A percentile compares a stretch with the other conserved stretches of the same genome.
Evolutionary conservation across 1,139 yeast genomes (phyloP).

Genomic region (Kodamaea suecica): DNA sequence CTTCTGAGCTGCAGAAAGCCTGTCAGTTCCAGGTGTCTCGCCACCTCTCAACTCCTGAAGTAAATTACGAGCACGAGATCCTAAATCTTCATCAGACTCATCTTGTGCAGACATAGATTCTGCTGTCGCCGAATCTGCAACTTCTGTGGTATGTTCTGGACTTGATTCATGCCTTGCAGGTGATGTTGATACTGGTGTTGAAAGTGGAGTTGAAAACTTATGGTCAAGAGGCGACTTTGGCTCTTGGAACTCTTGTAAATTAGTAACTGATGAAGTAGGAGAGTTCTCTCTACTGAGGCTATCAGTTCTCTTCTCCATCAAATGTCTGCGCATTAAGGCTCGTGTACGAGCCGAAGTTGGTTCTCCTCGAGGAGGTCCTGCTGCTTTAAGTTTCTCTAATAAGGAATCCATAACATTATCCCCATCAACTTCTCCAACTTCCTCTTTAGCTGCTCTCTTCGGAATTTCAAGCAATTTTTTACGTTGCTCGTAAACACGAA

Average conservation of each 20-base stretch:
- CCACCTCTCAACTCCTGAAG: conserved; percentile 50
- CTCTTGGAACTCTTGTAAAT: not conserved
- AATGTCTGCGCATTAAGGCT: conserved; percentile 69
- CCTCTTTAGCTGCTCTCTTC: conserved; percentile 22
- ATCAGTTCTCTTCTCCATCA: conserved; percentile 32
- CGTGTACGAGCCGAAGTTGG: conserved; percentile 78
- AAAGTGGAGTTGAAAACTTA: conserved; percentile 2
- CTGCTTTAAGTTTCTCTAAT: conserved; percentile 68
- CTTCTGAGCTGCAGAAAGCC: conserved; percentile 33
- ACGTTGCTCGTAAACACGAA: conserved; percentile 70
- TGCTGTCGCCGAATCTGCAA: not conserved
- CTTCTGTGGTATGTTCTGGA: conserved; percentile 1
- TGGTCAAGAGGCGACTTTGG: conserved; percentile 4
- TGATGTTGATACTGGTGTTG: conserved; percentile 3
- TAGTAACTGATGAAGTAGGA: not conserved
- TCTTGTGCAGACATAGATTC: not conserved
- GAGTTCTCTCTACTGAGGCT: conserved; percentile 1
- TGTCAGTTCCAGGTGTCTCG: conserved; percentile 17
- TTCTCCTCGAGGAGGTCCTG: conserved; percentile 70
- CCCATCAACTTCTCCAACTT: conserved; percentile 28
- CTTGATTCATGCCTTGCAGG: conserved; percentile 4
- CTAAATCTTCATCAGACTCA: conserved; percentile 40
- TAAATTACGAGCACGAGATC: conserved; percentile 58
- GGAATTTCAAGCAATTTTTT: conserved; percentile 57
- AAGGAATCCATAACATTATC: conserved; percentile 72